A percentile compares a stretch with the other conserved stretches of the same genome.
phyloP scores from a whole-genome alignment of 2,329 filamentous ascomycete species.

The Cordyceps pruinosa region DNA sequence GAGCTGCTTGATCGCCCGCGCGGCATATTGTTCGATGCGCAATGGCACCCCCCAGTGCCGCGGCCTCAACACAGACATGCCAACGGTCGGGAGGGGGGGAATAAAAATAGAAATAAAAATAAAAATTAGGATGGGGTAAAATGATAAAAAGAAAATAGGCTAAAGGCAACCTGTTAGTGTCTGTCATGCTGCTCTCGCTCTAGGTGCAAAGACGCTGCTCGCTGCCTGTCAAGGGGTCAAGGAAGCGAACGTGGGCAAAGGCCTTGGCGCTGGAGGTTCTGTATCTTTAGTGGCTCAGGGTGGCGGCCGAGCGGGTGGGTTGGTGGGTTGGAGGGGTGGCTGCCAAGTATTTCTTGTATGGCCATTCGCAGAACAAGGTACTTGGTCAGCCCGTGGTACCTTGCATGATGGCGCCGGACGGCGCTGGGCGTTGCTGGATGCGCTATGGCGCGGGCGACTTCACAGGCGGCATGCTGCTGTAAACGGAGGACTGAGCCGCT shows the following conservation, averaged over 20 bases:
- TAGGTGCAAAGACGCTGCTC: background rate
- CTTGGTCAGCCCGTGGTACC: no score
- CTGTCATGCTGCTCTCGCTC: background rate
- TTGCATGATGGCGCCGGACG: no score
- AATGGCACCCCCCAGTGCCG: background rate
- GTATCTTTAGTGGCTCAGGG: background rate
- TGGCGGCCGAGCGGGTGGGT: background rate
- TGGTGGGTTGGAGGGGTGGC: no score
- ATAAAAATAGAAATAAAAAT: background rate
- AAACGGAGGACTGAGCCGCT: no score
- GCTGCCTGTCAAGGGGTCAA: background rate
- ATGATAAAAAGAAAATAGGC: background rate
- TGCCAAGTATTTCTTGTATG: no score
- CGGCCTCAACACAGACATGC: background rate
- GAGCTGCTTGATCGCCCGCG: background rate
- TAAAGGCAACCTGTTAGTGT: background rate
- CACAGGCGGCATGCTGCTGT: no score
- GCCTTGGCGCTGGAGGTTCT: slow-evolving; percentile 8
- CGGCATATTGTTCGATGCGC: no score
- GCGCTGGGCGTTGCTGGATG: no score
- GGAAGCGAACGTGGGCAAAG: slow-evolving; percentile 7
- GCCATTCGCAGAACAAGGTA: no score
- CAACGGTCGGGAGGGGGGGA: background rate
- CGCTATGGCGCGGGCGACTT: no score
- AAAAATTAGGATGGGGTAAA: background rate